Percentiles rank a stretch among this genome's conserved stretches.
phyloP scores from a whole-genome alignment of 2,329 filamentous ascomycete species.

The Thermoascus crustaceus region DNA sequence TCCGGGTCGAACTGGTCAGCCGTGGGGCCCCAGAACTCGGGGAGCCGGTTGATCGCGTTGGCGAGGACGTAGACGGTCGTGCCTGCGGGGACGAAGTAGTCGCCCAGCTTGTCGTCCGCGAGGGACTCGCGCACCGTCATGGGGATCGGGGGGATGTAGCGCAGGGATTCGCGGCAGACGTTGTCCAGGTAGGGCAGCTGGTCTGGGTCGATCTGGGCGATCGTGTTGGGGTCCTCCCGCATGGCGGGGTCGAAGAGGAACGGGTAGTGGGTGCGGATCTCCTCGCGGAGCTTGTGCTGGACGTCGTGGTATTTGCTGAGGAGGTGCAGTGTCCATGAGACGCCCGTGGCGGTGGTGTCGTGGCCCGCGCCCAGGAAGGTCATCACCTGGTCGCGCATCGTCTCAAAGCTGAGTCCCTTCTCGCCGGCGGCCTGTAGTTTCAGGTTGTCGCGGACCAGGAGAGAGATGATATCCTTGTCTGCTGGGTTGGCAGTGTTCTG shows the following conservation, averaged over 20 bases:
- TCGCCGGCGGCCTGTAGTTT: slow-evolving; percentile 32
- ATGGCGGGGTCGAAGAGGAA: slow-evolving; percentile 31
- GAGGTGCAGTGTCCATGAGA: slow-evolving; percentile 38
- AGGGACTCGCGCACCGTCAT: slow-evolving; percentile 39
- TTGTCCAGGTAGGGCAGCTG: slow-evolving; percentile 39
- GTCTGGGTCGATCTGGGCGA: slow-evolving; percentile 31
- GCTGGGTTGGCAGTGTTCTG: slow-evolving; percentile 23
- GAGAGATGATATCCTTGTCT: slow-evolving; percentile 33
- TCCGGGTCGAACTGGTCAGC: slow-evolving; percentile 37
- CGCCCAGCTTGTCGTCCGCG: slow-evolving; percentile 31
- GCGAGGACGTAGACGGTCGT: slow-evolving; percentile 38
- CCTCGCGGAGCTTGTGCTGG: slow-evolving; percentile 33
- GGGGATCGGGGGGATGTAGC: slow-evolving; percentile 40
- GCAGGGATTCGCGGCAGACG: slow-evolving; percentile 40
- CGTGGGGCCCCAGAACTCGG: slow-evolving; percentile 34
- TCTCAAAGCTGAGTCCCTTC: slow-evolving; percentile 29
- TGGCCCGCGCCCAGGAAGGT: slow-evolving; percentile 38
- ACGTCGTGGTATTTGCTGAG: slow-evolving; percentile 33
- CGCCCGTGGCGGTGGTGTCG: slow-evolving; percentile 38
- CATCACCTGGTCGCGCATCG: slow-evolving; percentile 31
- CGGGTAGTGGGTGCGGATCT: slow-evolving; percentile 30
- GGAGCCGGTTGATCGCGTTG: slow-evolving; percentile 35
- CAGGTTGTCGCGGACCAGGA: slow-evolving; percentile 36
- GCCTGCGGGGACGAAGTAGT: slow-evolving; percentile 34
- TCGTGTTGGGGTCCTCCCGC: slow-evolving; percentile 21